phyloP scores from a whole-genome alignment of 2,329 filamentous ascomycete genomes.

The Penicillium frequentans region DNA sequence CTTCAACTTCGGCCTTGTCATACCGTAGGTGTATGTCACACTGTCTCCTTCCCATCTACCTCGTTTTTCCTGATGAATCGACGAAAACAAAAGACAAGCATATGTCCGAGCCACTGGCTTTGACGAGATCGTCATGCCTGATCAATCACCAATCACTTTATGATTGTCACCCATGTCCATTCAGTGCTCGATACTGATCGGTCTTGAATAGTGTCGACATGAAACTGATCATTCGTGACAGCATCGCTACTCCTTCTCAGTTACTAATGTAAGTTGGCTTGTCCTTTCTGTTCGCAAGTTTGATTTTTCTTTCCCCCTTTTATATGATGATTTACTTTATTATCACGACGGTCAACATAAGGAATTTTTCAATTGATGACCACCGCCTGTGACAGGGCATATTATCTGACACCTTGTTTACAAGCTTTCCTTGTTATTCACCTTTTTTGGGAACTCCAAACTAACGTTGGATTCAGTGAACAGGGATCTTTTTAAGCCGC shows the following conservation, averaged over 20 bases:
- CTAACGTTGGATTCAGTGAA: slow-evolving; percentile 20
- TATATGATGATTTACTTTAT: slow-evolving; percentile 67
- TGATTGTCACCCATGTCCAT: slow-evolving; percentile 14
- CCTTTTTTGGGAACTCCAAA: slow-evolving; percentile 9
- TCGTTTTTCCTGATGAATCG: slow-evolving; percentile 71
- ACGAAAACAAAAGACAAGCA: slow-evolving; percentile 85
- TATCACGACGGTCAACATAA: slow-evolving; percentile 91
- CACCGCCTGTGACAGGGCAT: slow-evolving; percentile 73
- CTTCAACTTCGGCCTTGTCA: neutral
- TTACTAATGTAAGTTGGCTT: slow-evolving; percentile 20
- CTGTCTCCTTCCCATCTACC: slow-evolving; percentile 17
- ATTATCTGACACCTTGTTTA: slow-evolving; percentile 31
- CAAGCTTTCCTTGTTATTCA: slow-evolving; percentile 11
- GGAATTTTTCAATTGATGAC: slow-evolving; percentile 71
- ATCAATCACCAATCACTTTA: slow-evolving; percentile 33
- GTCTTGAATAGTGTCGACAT: slow-evolving; percentile 16
- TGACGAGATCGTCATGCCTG: slow-evolving; percentile 57
- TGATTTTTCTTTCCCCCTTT: slow-evolving; percentile 25
- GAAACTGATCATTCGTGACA: slow-evolving; percentile 4
- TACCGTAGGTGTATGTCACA: slow-evolving; percentile 29
- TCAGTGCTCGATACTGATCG: slow-evolving; percentile 29
- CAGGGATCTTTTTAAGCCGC: slow-evolving; percentile 1
- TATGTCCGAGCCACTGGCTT: slow-evolving; percentile 77
- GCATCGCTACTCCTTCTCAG: neutral
- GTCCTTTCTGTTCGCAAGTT: neutral